Percentiles rank a stretch among this genome's conserved stretches.
These are phyloP conservation scores for Pseudofabraea citricarpa DNA, from an alignment of 2,329 filamentous ascomycete genomes.

Conservation along the genomic window DNA sequence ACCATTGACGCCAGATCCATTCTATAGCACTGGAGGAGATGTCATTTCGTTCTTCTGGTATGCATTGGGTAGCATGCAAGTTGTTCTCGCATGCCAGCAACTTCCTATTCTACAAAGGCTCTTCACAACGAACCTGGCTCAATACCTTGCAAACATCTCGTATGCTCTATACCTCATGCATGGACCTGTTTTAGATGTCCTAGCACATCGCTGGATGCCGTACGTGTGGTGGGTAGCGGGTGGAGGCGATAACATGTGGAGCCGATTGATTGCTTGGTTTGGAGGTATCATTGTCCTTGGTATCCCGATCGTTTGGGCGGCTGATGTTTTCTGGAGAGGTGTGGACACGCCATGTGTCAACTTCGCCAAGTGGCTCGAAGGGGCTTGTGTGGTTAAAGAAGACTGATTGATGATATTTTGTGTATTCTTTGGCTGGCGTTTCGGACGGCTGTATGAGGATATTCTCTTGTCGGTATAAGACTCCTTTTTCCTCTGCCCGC, in stretches of 20 bases:
- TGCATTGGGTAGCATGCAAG: slow-evolving; percentile 3
- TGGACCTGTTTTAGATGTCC: slow-evolving; percentile 37
- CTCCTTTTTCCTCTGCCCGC: too few relatives aligned
- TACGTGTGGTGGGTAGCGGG: slow-evolving; percentile 19
- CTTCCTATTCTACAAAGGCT: slow-evolving; percentile 30
- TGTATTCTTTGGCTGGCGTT: too few relatives aligned
- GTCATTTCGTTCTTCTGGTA: slow-evolving; percentile 12
- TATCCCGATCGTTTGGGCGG: slow-evolving; percentile 36
- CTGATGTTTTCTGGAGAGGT: slow-evolving; percentile 51
- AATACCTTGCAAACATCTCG: slow-evolving; percentile 48
- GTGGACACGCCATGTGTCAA: slow-evolving; percentile 44
- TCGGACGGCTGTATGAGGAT: too few relatives aligned
- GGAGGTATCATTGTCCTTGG: slow-evolving; percentile 35
- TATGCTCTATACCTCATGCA: slow-evolving; percentile 53
- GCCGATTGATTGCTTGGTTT: slow-evolving; percentile 28
- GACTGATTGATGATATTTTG: too few relatives aligned
- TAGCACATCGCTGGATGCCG: slow-evolving; percentile 2
- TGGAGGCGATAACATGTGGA: slow-evolving; percentile 26
- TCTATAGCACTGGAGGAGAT: slow-evolving; percentile 28
- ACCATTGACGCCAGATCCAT: slow-evolving; percentile 29
- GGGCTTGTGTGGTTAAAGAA: slow-evolving; percentile 10
- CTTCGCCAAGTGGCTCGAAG: slow-evolving; percentile 42
- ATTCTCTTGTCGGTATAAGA: too few relatives aligned
- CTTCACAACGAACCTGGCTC: slow-evolving; percentile 40
- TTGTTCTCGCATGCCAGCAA: slow-evolving; percentile 17